Conservation (phyloP, 805 yeast species). For the Lachancea nothofagi region DNA sequence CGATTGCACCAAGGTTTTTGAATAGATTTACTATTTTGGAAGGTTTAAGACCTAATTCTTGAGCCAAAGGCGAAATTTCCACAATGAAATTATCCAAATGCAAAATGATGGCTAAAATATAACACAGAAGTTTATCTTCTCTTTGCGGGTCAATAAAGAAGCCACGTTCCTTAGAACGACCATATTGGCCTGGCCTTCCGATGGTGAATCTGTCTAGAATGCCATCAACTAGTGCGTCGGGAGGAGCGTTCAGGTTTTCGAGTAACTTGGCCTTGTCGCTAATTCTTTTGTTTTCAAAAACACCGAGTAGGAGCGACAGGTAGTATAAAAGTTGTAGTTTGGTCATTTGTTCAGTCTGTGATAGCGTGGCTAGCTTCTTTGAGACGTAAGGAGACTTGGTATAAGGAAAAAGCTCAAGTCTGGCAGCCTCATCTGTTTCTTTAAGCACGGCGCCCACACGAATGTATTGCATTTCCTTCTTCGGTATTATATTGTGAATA, state of each 20-base stretch:
- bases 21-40: conserved; percentile 61
- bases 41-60: conserved; percentile 78
- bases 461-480: conserved; percentile 55
- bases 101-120: conserved; percentile 62
- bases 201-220: conserved; percentile 68
- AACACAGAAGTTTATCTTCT: conserved; percentile 82
- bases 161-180: conserved; percentile 70
- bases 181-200: conserved; percentile 55
- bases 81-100: conserved; percentile 72
- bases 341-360: conserved; percentile 43
- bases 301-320: conserved; percentile 72
- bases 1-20: conserved; percentile 75
- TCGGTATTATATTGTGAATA: conserved; percentile 61
- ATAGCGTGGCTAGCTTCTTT: conserved; percentile 39
- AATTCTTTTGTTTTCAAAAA: conserved; percentile 66
- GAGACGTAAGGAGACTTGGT: conserved; percentile 50
- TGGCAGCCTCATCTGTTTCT: conserved; percentile 46
- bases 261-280: conserved; percentile 54
- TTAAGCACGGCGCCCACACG: conserved; percentile 57
- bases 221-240: conserved; percentile 68
- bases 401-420: conserved; percentile 59
- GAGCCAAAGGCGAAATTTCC: conserved; percentile 75
- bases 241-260: conserved; percentile 60
- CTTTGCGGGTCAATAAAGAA: conserved; percentile 79
- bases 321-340: conserved; percentile 72